Evolutionary conservation across 2,329 filamentous ascomycete species (phyloP), one percentile per base, ranked within the genome.

Genomic region (Metarhizium guizhouense): DNA sequence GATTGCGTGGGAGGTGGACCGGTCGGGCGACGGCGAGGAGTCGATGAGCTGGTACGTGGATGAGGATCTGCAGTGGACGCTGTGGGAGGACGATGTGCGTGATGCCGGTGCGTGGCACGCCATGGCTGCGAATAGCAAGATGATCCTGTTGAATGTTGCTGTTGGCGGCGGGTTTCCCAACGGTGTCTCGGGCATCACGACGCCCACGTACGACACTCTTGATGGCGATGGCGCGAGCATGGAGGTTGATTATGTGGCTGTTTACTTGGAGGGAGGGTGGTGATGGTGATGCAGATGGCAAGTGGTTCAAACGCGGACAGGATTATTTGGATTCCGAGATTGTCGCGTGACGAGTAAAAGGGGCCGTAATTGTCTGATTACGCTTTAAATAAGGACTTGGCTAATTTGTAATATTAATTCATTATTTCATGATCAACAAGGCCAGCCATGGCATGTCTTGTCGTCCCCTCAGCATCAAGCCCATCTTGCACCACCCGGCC

Each of bases 211-310:
- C 3, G 50, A 52, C 36, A 74, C 73, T 3, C 52, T 56, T 13
- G 71, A 64, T 8, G 72, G 72, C 0, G 52, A 59, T 6, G 62
- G 60, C 1, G 64, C 68, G 7, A 61, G 61, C 11, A 70, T 75
- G 68, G 68, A 74, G 58, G 63, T 75, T 18, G 67, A 70, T 47
- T 73, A 73, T 57, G 70, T 75, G 18, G 70, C 65, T n/a, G 69
- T 71, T 14, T 73, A 65, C 45, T 45, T n/a, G 16, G 5, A 18
- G n/a, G 2, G 10, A 30, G 38, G 6, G 38, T 45, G 47, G 45
- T 11, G 36, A 47, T 34, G 29, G 25, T 14, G 45, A 25, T 25
- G 3, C 20, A 20, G 20, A 25, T 25, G 25, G 25, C 25, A 25
- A 25, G 25, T 25, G 25, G 4, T 25, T 25, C 4, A 25, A 25